Conservation (phyloP, 192 early-diverging fungal species). For the Backusella sp. region DNA sequence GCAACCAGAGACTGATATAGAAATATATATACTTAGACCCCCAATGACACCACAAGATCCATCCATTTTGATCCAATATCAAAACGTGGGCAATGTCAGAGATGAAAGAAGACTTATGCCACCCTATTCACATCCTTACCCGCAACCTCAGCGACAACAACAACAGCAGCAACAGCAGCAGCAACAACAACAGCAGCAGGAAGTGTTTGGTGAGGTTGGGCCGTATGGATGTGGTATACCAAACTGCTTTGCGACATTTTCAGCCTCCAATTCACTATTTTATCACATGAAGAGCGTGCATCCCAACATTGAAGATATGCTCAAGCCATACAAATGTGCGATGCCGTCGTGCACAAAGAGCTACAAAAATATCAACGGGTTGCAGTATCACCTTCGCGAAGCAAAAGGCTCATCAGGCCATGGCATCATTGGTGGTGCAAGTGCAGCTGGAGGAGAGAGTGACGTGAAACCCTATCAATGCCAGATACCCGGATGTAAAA, state of each 20-base stretch:
- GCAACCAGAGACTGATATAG: conserved; percentile 43
- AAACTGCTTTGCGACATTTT: conserved; percentile 32
- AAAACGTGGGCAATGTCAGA: conserved; percentile 10
- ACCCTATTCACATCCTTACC: conserved; percentile 7
- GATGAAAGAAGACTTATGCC: background rate
- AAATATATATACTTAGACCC: background rate
- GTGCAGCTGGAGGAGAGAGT: background rate
- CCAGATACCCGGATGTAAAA: conserved; percentile 40
- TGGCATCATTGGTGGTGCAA: background rate
- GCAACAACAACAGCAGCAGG: conserved; percentile 17
- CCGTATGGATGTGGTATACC: conserved; percentile 42
- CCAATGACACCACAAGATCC: conserved; percentile 18
- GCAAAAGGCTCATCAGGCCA: conserved; percentile 44
- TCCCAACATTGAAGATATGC: conserved; percentile 27
- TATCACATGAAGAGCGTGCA: conserved; percentile 46
- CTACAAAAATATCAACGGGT: conserved; percentile 85
- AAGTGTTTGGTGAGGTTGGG: conserved; percentile 18
- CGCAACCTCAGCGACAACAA: background rate
- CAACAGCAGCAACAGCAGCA: conserved; percentile 6
- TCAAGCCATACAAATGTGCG: conserved; percentile 67
- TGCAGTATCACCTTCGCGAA: conserved; percentile 77
- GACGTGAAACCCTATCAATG: conserved; percentile 35
- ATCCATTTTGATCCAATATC: conserved; percentile 31
- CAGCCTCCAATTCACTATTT: conserved; percentile 40
- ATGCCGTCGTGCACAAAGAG: conserved; percentile 63